Conservation (phyloP, 768 basidiomycete genomes). For the Scleroderma bovista region DNA sequence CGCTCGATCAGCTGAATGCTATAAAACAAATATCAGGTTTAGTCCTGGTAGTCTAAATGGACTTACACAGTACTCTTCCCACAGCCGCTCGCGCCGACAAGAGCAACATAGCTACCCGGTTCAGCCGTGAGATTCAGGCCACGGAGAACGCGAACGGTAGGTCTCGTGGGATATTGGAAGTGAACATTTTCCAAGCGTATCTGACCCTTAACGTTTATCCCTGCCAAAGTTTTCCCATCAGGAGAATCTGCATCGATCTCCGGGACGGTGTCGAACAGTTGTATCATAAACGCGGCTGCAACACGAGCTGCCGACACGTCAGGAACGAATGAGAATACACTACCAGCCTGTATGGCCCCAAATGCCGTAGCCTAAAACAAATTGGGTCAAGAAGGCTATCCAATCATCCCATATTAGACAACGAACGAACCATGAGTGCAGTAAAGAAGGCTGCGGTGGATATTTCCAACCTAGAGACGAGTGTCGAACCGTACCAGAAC, state of each 20-base stretch:
- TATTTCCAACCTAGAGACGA: constrained; percentile 52
- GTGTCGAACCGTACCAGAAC: constrained; percentile 70
- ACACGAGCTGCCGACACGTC: constrained; percentile 82
- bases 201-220: constrained; percentile 45
- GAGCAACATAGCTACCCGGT: constrained; percentile 75
- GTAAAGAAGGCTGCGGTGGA: constrained; percentile 72
- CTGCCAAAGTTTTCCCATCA: constrained; percentile 50
- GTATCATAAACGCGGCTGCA: constrained; percentile 71
- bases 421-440: constrained; percentile 61
- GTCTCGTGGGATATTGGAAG: constrained; percentile 89
- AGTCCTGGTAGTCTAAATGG: neutral
- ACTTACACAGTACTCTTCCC: constrained; percentile 80
- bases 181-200: constrained; percentile 76
- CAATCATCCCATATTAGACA: neutral
- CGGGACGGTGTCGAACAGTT: constrained; percentile 65
- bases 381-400: neutral
- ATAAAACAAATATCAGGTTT: constrained; percentile 2
- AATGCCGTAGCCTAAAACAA: constrained; percentile 57
- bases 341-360: constrained; percentile 83
- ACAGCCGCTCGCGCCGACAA: constrained; percentile 80
- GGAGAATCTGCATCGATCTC: constrained; percentile 78
- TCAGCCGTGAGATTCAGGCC: constrained; percentile 66
- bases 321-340: constrained; percentile 79
- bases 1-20: constrained; percentile 81
- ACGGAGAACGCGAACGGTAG: constrained; percentile 77